Base-by-base conservation (phyloP, 2,329 filamentous ascomycete species). In the Nannizziopsis barbatae region DNA sequence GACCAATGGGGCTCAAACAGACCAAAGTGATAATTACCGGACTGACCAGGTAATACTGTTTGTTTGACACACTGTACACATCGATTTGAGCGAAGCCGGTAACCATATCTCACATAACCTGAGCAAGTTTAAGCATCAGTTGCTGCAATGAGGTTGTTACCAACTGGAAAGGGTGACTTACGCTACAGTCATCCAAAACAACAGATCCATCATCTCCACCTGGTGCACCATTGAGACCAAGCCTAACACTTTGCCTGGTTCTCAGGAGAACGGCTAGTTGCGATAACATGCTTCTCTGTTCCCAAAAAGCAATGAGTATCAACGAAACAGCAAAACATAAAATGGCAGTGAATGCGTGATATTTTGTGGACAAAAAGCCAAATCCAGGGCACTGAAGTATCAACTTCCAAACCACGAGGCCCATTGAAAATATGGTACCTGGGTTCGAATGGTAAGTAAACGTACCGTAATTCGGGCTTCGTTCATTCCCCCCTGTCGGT, bases 381-480 rank as follows among this genome's bases (percentile, higher is more conserved):
- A 35, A 14, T 45, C 41, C 14, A 18, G 14, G 40, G 27, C 35
- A 30, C 42, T 45, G 11, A 36, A 11, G 32, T 31, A 4, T 18
- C 39, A 39, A 27, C 35, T 33, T 52, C 47, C 50, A 42, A 54
- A 53, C 52, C 53, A 58, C 33, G 50, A 42, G 12, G 45, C 38
- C 57, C 57, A 58, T 37, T 60, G 56, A 31, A 50, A 49, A 40
- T 60, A 58, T 45, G 55, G 57, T 48, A 59, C 54, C 43, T 37
- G 45, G 11, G 49, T 51, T 27, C 40, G 53, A 47, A 57, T 40
- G 50, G 57, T 55, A 42, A 57, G 47, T 47, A 53, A 50, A 68
- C 68, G 50, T 65, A 75, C 72, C 53, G 76, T 78, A 43, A 81
- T 72, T 52, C 71, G 74, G 36, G 74, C 73, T 51, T 81, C 77